These are phyloP conservation scores for Helicocarpus griseus DNA, from an alignment of 2,329 filamentous ascomycete species.

Conservation along the genomic window DNA sequence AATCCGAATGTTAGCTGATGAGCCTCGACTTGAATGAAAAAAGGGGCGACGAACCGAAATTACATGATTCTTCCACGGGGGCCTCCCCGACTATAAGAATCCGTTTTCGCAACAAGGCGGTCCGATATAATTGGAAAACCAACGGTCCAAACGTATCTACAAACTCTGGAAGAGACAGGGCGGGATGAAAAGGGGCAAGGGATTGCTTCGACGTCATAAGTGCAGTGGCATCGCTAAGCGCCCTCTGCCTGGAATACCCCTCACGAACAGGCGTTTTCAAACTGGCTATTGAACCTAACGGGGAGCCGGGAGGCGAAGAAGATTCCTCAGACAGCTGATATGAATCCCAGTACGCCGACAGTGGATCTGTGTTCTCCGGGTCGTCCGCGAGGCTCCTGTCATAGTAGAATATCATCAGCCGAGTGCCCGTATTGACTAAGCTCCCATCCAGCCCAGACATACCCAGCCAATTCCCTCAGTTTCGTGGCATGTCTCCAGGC, in stretches of 20 bases:
- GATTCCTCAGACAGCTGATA: conserved; percentile 29
- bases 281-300: conserved; percentile 43
- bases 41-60: conserved; percentile 59
- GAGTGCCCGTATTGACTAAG: neutral
- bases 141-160: conserved; percentile 81
- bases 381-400: conserved; percentile 53
- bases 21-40: neutral
- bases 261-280: conserved; percentile 44
- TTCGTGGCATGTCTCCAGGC: conserved; percentile 78
- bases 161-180: conserved; percentile 67
- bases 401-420: neutral
- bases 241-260: conserved; percentile 25
- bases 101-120: conserved; percentile 74
- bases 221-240: conserved; percentile 34
- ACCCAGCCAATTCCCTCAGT: conserved; percentile 66
- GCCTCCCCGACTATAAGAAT: conserved; percentile 80
- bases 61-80: conserved; percentile 75
- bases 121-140: conserved; percentile 82
- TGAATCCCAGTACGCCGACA: conserved; percentile 73
- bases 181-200: conserved; percentile 72
- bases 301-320: conserved; percentile 34
- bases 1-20: conserved; percentile 14
- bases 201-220: conserved; percentile 41
- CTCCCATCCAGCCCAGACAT: conserved; percentile 14
- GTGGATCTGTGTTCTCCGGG: conserved; percentile 48